These are phyloP conservation scores for Rhypophila decipiens DNA, from an alignment of 495 filamentous ascomycete species.

Conservation along the genomic window DNA sequence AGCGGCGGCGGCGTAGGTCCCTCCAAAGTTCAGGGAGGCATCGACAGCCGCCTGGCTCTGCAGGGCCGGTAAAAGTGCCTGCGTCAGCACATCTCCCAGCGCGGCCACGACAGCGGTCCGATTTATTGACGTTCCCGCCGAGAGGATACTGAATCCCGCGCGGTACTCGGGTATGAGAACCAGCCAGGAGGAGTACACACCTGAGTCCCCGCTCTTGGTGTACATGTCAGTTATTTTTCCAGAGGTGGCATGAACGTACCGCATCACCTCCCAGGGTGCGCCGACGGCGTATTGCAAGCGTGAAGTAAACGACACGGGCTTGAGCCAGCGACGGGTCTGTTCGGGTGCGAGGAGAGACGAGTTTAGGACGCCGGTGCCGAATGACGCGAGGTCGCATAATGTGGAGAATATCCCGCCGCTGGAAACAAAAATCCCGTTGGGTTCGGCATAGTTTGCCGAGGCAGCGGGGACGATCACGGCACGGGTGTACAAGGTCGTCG, in stretches of 20 bases:
- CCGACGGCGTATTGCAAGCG: conserved; percentile 24
- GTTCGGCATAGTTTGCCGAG: conserved; percentile 2
- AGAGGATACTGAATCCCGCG: conserved; percentile 33
- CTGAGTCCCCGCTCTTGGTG: conserved; percentile 40
- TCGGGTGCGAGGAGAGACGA: conserved; percentile 31
- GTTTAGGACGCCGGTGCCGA: conserved; percentile 44
- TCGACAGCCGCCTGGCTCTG: conserved; percentile 25
- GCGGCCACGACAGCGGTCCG: conserved; percentile 2
- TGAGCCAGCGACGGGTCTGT: conserved; percentile 43
- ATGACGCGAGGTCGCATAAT: conserved; percentile 18
- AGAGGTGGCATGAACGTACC: conserved; percentile 21
- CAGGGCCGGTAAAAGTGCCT: conserved; percentile 29
- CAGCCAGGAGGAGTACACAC: conserved; percentile 25
- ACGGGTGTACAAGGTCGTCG: conserved; percentile 9
- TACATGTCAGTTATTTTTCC: conserved; percentile 28
- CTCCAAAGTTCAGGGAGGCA: conserved; percentile 20
- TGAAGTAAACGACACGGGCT: conserved; percentile 39
- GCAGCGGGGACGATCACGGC: conserved; percentile 13
- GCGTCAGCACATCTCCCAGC: conserved; percentile 21
- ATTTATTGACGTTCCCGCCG: conserved; percentile 10
- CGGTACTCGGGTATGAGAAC: conserved; percentile 37
- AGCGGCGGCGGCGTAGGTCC: conserved; percentile 20
- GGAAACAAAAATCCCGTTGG: conserved; percentile 12
- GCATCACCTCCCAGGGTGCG: conserved; percentile 28
- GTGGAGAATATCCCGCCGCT: conserved; percentile 21